Percentiles rank a stretch among this genome's conserved stretches.
Evolutionary conservation across 768 basidiomycete genomes (phyloP).

Genomic region (Termitomyces sp.): DNA sequence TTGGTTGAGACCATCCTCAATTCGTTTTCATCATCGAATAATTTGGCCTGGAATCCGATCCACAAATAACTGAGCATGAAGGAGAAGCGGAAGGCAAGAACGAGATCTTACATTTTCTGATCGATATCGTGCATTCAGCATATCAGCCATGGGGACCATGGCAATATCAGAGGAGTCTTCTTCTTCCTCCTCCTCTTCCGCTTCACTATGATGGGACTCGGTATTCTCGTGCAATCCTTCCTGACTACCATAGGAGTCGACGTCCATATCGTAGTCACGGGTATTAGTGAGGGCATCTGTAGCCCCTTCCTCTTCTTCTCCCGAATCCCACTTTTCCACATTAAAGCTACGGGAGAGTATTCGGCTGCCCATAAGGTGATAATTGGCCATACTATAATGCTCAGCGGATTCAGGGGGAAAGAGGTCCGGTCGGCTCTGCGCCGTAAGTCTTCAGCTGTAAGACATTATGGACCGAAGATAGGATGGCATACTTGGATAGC

Average conservation of each 20-base stretch:
- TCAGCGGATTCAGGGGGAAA: constrained; percentile 53
- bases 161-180: constrained; percentile 61
- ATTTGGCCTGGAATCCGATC: constrained; percentile 57
- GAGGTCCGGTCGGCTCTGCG: constrained; percentile 65
- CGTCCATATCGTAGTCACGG: constrained; percentile 40
- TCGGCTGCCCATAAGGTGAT: constrained; percentile 88
- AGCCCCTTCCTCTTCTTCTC: constrained; percentile 28
- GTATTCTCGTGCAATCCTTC: constrained; percentile 21
- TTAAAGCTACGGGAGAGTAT: constrained; percentile 93
- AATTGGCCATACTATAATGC: constrained; percentile 69
- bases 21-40: constrained; percentile 73
- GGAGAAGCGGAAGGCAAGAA: not conserved
- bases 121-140: constrained; percentile 87
- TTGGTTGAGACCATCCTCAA: constrained; percentile 84
- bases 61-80: constrained; percentile 9
- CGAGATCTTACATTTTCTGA: constrained; percentile 71
- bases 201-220: constrained; percentile 30
- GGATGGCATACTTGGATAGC: constrained; percentile 56
- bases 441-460: not conserved
- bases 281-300: constrained; percentile 27
- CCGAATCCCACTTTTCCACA: constrained; percentile 60
- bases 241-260: constrained; percentile 28
- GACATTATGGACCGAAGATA: constrained; percentile 3
- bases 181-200: constrained; percentile 41
- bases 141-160: constrained; percentile 96